phyloP scores from a whole-genome alignment of 805 yeast genomes.

The Kodamaea laetipori region DNA sequence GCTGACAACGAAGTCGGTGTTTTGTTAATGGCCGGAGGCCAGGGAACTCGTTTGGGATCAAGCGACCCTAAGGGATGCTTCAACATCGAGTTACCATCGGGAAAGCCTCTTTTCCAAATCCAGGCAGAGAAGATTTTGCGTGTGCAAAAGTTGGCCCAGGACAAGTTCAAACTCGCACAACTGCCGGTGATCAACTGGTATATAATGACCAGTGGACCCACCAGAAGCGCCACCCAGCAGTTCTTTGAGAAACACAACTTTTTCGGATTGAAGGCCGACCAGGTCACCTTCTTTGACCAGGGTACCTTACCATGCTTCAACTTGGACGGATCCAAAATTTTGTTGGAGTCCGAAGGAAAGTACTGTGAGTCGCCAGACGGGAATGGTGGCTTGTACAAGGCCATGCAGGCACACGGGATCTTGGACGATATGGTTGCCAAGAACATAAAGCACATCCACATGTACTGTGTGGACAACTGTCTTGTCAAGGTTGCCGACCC shows the following conservation, averaged over 20 bases:
- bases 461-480: conserved; percentile 96
- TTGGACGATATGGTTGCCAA: conserved; percentile 65
- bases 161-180: conserved; percentile 23
- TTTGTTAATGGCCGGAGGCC: conserved; percentile 96
- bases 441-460: conserved; percentile 86
- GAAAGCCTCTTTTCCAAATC: conserved; percentile 82
- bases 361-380: conserved; percentile 95
- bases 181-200: conserved; percentile 68
- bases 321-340: conserved; percentile 65
- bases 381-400: conserved; percentile 94
- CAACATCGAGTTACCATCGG: conserved; percentile 81
- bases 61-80: conserved; percentile 92
- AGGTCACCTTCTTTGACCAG: conserved; percentile 84
- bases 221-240: conserved; percentile 69
- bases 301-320: conserved; percentile 92
- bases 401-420: conserved; percentile 63
- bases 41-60: conserved; percentile 94
- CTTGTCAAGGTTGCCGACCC: conserved; percentile 95
- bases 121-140: conserved; percentile 84
- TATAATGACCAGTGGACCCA: conserved; percentile 93
- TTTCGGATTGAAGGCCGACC: conserved; percentile 67
- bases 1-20: conserved; percentile 78
- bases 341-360: conserved; percentile 55
- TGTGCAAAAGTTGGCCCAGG: conserved; percentile 58
- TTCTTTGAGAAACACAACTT: conserved; percentile 63